Percentiles rank a stretch among this genome's conserved stretches.
Evolutionary conservation across 2,329 filamentous ascomycete genomes (phyloP).

Genomic region (Epichloe brachyelytri): DNA sequence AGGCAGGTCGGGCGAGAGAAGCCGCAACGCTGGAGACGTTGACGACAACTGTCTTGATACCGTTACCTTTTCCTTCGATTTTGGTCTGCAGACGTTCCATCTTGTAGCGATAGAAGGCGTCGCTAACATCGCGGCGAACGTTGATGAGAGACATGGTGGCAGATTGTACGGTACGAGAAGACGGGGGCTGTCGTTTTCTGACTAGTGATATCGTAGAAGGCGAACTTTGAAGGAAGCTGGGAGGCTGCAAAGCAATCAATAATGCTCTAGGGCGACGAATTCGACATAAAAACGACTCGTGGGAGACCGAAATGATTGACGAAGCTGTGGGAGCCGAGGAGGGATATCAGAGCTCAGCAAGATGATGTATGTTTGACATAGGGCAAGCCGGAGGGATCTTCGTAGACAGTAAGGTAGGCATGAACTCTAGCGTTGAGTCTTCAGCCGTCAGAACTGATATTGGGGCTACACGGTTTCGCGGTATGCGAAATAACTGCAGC

Average conservation of each 20-base stretch:
- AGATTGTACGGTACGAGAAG: constrained; percentile 11
- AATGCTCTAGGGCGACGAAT: constrained; percentile 13
- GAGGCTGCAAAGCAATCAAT: constrained; percentile 9
- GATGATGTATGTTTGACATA: constrained; percentile 42
- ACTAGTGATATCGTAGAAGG: background rate
- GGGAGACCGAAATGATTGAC: constrained; percentile 14
- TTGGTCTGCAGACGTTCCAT: constrained; percentile 99
- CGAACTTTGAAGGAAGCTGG: constrained; percentile 1
- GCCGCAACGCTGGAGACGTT: constrained; percentile 89
- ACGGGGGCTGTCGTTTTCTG: constrained; percentile 6
- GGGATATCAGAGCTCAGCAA: constrained; percentile 40
- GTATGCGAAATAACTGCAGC: constrained; percentile 95
- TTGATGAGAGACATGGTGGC: constrained; percentile 93
- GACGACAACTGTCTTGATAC: constrained; percentile 97
- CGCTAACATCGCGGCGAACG: constrained; percentile 93
- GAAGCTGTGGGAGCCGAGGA: constrained; percentile 25
- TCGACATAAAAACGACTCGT: constrained; percentile 25
- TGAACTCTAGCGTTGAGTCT: constrained; percentile 36
- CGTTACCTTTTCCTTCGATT: constrained; percentile 99
- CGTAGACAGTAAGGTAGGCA: constrained; percentile 40
- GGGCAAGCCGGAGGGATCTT: constrained; percentile 35
- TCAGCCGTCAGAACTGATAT: constrained; percentile 92
- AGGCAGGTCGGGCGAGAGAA: constrained; percentile 80
- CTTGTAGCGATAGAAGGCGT: constrained; percentile 99
- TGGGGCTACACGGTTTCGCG: constrained; percentile 81